Conservation (phyloP, 2,329 filamentous ascomycete species). For the Penicillium italicum region DNA sequence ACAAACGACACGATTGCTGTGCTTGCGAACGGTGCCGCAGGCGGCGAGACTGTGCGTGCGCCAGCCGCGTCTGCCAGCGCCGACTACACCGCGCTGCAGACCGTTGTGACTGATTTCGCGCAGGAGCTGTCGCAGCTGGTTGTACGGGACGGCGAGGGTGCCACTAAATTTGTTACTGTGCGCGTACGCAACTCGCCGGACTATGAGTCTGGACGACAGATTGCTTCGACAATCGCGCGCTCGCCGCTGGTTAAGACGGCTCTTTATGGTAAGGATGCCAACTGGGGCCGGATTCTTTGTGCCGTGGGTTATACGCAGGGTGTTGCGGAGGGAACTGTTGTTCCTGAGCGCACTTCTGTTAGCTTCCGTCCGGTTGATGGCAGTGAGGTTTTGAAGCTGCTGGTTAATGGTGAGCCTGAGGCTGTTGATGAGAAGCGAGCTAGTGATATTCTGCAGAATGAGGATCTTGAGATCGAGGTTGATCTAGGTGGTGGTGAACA, state of each 20-base stretch:
- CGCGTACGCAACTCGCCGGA: conserved; percentile 70
- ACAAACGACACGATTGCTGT: conserved; percentile 96
- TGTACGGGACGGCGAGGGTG: conserved; percentile 92
- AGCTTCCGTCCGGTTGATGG: conserved; percentile 59
- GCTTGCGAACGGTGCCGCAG: conserved; percentile 91
- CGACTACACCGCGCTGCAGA: conserved; percentile 69
- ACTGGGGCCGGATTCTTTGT: conserved; percentile 96
- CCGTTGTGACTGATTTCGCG: conserved; percentile 71
- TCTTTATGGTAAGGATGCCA: conserved; percentile 93
- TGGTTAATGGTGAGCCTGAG: conserved; percentile 61
- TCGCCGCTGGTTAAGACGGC: conserved; percentile 96
- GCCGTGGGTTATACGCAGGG: conserved; percentile 75
- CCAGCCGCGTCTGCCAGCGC: conserved; percentile 30
- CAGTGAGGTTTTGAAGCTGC: conserved; percentile 53
- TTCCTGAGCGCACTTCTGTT: conserved; percentile 56
- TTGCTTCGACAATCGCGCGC: conserved; percentile 83
- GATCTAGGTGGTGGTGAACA: conserved; percentile 52
- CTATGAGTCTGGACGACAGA: conserved; percentile 67
- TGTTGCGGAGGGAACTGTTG: conserved; percentile 45
- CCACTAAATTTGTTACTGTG: conserved; percentile 96
- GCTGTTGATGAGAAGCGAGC: conserved; percentile 59
- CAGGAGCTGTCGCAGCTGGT: conserved; percentile 85
- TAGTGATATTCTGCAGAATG: conserved; percentile 57
- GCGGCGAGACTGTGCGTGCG: conserved; percentile 61
- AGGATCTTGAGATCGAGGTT: conserved; percentile 61